Percentiles rank a stretch among this genome's conserved stretches.
These are phyloP conservation scores for Aegle marmelos DNA, from an alignment of 345 rosid species.

Conservation along the genomic window DNA sequence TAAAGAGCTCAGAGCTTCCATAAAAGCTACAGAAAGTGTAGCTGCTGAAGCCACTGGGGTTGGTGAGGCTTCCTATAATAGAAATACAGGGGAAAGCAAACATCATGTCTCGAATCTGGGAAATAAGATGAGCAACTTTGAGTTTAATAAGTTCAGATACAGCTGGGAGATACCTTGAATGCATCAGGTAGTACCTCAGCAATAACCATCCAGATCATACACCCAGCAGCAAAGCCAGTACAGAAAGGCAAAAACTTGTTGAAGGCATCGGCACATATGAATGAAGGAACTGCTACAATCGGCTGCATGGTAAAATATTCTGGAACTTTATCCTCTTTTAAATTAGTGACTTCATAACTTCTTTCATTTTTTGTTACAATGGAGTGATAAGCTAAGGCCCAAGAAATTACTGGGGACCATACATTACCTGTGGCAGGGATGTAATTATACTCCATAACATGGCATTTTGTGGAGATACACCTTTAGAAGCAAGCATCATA, in stretches of 20 bases:
- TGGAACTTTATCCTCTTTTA: not conserved
- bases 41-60: slow-evolving; percentile 96
- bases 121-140: slow-evolving; percentile 3
- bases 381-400: not conserved
- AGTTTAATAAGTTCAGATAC: not conserved
- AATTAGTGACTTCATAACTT: not conserved
- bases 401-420: not conserved
- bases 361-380: not conserved
- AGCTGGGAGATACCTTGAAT: slow-evolving; percentile 59
- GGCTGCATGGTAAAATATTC: slow-evolving; percentile 49
- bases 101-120: not conserved
- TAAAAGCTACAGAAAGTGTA: slow-evolving; percentile 89
- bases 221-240: slow-evolving; percentile 99
- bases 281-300: slow-evolving; percentile 94
- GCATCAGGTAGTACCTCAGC: slow-evolving; percentile 99
- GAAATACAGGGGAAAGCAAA: slow-evolving; percentile 14
- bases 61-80: slow-evolving; percentile 83
- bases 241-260: slow-evolving; percentile 94
- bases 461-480: slow-evolving; percentile 98
- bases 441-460: slow-evolving; percentile 99
- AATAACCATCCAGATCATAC: slow-evolving; percentile 99
- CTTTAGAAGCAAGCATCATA: slow-evolving; percentile 98
- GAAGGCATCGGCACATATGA: slow-evolving; percentile 95
- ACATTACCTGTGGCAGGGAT: slow-evolving; percentile 90
- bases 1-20: slow-evolving; percentile 86